Conservation (phyloP, 1,284 basidiomycete genomes). For the Coniophora puteana region DNA sequence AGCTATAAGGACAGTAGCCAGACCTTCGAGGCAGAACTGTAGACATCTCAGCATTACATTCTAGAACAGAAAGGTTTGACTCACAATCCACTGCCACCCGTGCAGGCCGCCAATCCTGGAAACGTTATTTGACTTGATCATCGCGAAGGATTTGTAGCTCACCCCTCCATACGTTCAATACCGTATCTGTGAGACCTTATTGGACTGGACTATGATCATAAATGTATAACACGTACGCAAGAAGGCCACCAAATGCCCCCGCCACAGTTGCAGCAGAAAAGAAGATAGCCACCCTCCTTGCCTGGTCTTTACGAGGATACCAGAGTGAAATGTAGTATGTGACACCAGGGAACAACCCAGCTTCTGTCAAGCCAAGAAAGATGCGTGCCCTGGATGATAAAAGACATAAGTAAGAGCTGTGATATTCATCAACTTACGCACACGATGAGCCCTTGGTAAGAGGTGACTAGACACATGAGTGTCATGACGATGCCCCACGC, state of each 20-base stretch:
- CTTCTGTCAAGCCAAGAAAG: constrained; percentile 51
- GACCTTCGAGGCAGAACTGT: constrained; percentile 31
- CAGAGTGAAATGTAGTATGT: constrained; percentile 53
- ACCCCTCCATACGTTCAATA: constrained; percentile 36
- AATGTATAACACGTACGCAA: constrained; percentile 22
- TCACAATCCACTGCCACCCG: constrained; percentile 49
- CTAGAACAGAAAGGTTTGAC: constrained; percentile 12
- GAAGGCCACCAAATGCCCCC: constrained; percentile 40
- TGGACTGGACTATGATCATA: constrained; percentile 8
- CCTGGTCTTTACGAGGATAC: constrained; percentile 49
- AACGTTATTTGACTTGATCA: constrained; percentile 2
- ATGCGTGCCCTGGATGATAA: constrained; percentile 35
- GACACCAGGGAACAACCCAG: constrained; percentile 51
- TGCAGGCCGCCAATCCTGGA: constrained; percentile 31
- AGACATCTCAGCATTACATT: constrained; percentile 5
- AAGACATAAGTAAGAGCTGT: constrained; percentile 6
- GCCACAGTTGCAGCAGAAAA: constrained; percentile 55
- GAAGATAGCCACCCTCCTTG: constrained; percentile 52
- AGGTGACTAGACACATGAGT: constrained; percentile 34
- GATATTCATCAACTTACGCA: constrained; percentile 9
- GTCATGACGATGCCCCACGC: constrained; percentile 45
- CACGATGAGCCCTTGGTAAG: constrained; percentile 27
- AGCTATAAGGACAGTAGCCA: constrained; percentile 35
- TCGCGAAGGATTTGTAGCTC: constrained; percentile 4
- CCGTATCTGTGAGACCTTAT: constrained; percentile 17